These are phyloP conservation scores for Cyberlindnera meyerae DNA, from an alignment of 805 yeast genomes.

Conservation along the genomic window DNA sequence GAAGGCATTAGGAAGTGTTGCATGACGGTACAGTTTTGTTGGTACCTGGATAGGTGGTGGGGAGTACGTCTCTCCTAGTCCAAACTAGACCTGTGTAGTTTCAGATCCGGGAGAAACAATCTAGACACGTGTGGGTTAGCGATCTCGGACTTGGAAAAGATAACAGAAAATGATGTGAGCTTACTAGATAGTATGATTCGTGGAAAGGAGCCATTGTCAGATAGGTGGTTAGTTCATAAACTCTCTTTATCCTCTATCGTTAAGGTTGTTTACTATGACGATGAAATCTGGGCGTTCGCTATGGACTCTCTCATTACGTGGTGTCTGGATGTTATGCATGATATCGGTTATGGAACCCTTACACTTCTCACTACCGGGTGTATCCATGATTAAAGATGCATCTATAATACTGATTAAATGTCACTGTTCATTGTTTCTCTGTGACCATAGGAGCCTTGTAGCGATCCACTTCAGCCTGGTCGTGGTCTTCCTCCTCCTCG, in stretches of 20 bases:
- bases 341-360: no score
- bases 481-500: background rate
- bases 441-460: no score
- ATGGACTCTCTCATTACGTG: no score
- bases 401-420: no score
- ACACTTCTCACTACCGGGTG: no score
- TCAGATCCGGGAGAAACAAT: constrained; percentile 78
- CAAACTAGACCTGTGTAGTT: constrained; percentile 72
- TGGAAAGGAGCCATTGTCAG: constrained; percentile 27
- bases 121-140: constrained; percentile 18
- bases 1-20: constrained; percentile 30
- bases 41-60: constrained; percentile 77
- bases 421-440: no score
- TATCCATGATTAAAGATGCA: no score
- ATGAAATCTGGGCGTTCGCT: no score
- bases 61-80: constrained; percentile 64
- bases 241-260: no score
- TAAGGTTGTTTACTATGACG: no score
- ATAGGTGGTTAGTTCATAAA: no score
- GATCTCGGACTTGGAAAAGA: background rate
- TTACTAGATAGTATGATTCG: constrained; percentile 24
- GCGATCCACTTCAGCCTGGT: background rate
- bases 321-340: no score
- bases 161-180: constrained; percentile 4
- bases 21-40: constrained; percentile 60